Evolutionary conservation across 805 yeast genomes (phyloP).

Genomic region (Millerozyma acaciae): DNA sequence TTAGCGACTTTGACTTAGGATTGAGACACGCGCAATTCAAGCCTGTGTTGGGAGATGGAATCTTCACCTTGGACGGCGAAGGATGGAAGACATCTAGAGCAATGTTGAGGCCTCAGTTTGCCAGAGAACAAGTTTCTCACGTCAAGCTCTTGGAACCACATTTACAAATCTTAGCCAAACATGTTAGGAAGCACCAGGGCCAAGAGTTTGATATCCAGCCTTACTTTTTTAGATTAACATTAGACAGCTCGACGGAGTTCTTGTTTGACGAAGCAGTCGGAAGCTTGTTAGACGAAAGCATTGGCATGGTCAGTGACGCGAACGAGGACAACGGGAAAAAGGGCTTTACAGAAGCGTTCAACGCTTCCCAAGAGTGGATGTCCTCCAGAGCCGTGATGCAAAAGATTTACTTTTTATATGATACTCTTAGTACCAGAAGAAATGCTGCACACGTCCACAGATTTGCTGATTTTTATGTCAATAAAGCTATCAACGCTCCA

Average conservation of each 20-base stretch:
- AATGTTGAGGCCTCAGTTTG: conserved; percentile 43
- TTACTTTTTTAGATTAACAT: conserved; percentile 35
- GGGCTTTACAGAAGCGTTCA: conserved; percentile 34
- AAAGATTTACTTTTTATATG: conserved; percentile 22
- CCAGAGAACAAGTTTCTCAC: conserved; percentile 41
- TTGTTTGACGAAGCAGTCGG: conserved; percentile 39
- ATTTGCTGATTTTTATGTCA: conserved; percentile 26
- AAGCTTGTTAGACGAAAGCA: conserved; percentile 25
- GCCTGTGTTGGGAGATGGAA: conserved; percentile 41
- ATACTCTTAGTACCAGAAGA: conserved; percentile 19
- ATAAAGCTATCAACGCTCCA: conserved; percentile 24
- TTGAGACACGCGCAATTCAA: conserved; percentile 33
- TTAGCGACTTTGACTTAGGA: conserved; percentile 38
- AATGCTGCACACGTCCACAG: conserved; percentile 23
- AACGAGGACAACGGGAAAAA: conserved; percentile 26
- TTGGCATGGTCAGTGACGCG: conserved; percentile 11
- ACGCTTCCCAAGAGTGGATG: conserved; percentile 27
- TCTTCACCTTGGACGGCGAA: conserved; percentile 38
- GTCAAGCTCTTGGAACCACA: conserved; percentile 39
- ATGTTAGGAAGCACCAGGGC: conserved; percentile 25
- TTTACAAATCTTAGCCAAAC: conserved; percentile 30
- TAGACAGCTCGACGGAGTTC: conserved; percentile 40
- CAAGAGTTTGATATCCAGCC: conserved; percentile 34
- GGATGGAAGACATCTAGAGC: conserved; percentile 44
- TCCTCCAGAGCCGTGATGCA: conserved; percentile 25